Evolutionary conservation across 805 yeast genomes (phyloP), one percentile per base, ranked within the genome.

Genomic region (Saccharomyces paradoxus): DNA sequence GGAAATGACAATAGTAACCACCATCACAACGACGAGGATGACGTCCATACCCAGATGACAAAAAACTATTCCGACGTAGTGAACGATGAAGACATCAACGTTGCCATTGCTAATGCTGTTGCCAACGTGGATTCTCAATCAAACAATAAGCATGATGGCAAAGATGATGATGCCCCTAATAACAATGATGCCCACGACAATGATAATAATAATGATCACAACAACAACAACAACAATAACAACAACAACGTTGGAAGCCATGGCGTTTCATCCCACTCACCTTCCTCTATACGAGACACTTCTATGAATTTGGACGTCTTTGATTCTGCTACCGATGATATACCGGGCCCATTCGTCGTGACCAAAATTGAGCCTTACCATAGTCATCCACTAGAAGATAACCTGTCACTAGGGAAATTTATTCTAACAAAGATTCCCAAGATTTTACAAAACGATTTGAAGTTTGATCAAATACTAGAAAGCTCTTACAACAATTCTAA

Each of bases 331-430:
- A 56, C 46, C 49, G 63, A 53, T 27, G 49, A 56, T 2, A 53
- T 57, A n/a, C 54, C 49, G 27, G 72, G 72, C 2, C 71, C 71
- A 28, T 69, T 67, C 52, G 62, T 66, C 17, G 71, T 69, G 12
- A 69, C 71, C 2, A 68, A 68, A 53, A 67, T 68, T 29, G 69
- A 67, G 29, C 71, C 71, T 5, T 67, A 67, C 44, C 73, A 69
- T 56, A 66, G 65, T 52, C 73, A 69, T 51, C 67, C 73, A 8
- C 53, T 68, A 46, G 70, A 67, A 49, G 60, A 67, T 28, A 69
- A 69, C 55, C 54, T 69, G 48, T 49, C 67, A 0, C 51, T 69
- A 41, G 63, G 64, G 29, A 66, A 63, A 53, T 69, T 67, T 48
- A 70, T 69, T 3, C 55, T 68, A 50, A 67, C 69, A 5, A 69